Conservation (phyloP, 257 asterid species). For the Solanum megistacrolobum region DNA sequence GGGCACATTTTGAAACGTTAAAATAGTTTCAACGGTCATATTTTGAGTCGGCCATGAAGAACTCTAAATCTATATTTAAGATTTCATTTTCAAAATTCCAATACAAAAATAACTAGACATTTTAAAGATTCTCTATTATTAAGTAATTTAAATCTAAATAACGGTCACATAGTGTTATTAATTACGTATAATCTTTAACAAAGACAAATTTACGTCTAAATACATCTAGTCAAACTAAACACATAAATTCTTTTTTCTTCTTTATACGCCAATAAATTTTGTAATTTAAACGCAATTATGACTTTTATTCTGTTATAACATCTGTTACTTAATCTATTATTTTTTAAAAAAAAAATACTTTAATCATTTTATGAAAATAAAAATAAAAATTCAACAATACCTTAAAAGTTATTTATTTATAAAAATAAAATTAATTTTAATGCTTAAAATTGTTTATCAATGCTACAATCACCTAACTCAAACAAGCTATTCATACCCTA, state of each 20-base stretch:
- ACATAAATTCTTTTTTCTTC: not conserved
- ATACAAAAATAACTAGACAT: no score
- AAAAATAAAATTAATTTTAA: not conserved
- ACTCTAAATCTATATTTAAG: no score
- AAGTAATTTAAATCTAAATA: not conserved
- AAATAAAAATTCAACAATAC: not conserved
- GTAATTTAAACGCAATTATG: not conserved
- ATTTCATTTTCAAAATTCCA: not conserved
- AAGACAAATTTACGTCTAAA: not conserved
- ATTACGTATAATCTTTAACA: no score
- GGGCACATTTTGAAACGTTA: no score
- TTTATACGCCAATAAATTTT: not conserved
- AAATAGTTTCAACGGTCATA: not conserved
- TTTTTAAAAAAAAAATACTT: not conserved
- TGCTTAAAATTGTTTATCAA: not conserved
- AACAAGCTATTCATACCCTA: not conserved
- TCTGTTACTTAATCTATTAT: not conserved
- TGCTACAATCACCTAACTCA: not conserved
- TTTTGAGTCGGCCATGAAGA: no score
- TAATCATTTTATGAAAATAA: not conserved
- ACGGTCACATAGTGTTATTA: not conserved
- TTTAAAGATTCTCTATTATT: no score
- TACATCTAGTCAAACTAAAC: not conserved
- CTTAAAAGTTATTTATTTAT: not conserved
- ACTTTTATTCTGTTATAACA: not conserved